A percentile compares a stretch with the other conserved stretches of the same genome.
Conservation (phyloP, 306 rosid genomes). For the Sindora glabra region DNA sequence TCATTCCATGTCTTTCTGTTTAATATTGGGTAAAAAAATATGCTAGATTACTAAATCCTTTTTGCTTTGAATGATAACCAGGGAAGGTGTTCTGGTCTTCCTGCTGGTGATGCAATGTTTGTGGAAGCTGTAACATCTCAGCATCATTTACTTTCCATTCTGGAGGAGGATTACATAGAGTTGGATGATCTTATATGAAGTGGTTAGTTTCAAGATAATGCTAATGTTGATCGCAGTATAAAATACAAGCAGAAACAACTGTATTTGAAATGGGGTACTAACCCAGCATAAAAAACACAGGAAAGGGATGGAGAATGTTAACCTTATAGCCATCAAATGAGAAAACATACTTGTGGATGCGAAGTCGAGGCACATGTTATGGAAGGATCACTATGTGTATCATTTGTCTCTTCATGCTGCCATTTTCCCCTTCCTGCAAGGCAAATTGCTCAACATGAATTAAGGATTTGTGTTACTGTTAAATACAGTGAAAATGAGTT, state of each 20-base stretch:
- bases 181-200: conserved; percentile 45
- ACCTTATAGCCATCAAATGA: conserved; percentile 11
- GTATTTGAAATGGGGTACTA: conserved; percentile 14
- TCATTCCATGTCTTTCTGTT: no score
- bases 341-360: conserved; percentile 5
- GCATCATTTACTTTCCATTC: conserved; percentile 21
- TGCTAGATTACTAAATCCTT: background rate
- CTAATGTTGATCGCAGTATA: conserved; percentile 13
- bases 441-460: no score
- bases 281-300: conserved; percentile 16
- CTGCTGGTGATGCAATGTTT: conserved; percentile 11
- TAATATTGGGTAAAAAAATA: background rate
- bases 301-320: conserved; percentile 18
- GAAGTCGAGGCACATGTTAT: conserved; percentile 24
- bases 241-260: conserved; percentile 18
- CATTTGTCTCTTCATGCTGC: conserved; percentile 14
- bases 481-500: no score
- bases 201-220: conserved; percentile 13
- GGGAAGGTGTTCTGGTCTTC: conserved; percentile 27
- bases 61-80: conserved; percentile 28
- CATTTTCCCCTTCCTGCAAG: conserved; percentile 2
- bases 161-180: conserved; percentile 56
- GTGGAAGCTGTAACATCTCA: conserved; percentile 14
- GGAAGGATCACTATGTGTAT: conserved; percentile 20
- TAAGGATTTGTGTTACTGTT: no score